Evolutionary conservation across 2,329 filamentous ascomycete species (phyloP).

Genomic region (Alternaria triticimaculans): DNA sequence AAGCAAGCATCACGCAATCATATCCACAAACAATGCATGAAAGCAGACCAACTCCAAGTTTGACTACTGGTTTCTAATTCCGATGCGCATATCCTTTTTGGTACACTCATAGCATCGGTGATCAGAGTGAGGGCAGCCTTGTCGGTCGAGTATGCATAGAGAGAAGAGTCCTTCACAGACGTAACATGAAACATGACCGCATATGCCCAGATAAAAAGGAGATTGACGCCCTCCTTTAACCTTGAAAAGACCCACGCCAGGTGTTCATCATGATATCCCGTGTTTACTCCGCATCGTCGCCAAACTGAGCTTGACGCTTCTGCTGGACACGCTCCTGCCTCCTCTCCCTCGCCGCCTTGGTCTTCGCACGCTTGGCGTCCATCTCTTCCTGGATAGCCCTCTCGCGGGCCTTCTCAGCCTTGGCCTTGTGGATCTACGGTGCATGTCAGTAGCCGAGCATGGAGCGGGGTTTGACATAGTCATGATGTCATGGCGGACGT

Average conservation of each 20-base stretch:
- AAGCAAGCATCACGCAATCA: neutral
- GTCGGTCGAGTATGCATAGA: conserved; percentile 46
- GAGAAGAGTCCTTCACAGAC: conserved; percentile 50
- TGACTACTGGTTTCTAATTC: conserved; percentile 43
- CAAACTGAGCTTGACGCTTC: conserved; percentile 88
- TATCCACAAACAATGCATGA: conserved; percentile 6
- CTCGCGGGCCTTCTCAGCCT: conserved; percentile 99
- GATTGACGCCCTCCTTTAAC: conserved; percentile 49
- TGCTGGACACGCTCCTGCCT: conserved; percentile 88
- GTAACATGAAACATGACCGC: conserved; percentile 54
- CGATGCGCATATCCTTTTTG: conserved; percentile 46
- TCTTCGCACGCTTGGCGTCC: conserved; percentile 99
- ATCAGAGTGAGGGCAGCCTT: conserved; percentile 41
- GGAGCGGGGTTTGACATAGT: conserved; percentile 30
- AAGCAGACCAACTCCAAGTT: conserved; percentile 36
- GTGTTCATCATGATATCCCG: conserved; percentile 47
- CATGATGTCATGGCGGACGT: conserved; percentile 63
- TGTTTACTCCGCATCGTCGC: conserved; percentile 64
- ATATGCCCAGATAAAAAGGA: conserved; percentile 52
- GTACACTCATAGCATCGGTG: conserved; percentile 47
- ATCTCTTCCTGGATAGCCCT: conserved; percentile 97
- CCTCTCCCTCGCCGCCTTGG: conserved; percentile 99
- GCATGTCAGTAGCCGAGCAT: conserved; percentile 35
- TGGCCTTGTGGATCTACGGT: conserved; percentile 96
- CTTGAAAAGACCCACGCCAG: conserved; percentile 52